These are phyloP conservation scores for Sphaerobolus stellatus DNA, from an alignment of 1,284 basidiomycete genomes.

Conservation along the genomic window DNA sequence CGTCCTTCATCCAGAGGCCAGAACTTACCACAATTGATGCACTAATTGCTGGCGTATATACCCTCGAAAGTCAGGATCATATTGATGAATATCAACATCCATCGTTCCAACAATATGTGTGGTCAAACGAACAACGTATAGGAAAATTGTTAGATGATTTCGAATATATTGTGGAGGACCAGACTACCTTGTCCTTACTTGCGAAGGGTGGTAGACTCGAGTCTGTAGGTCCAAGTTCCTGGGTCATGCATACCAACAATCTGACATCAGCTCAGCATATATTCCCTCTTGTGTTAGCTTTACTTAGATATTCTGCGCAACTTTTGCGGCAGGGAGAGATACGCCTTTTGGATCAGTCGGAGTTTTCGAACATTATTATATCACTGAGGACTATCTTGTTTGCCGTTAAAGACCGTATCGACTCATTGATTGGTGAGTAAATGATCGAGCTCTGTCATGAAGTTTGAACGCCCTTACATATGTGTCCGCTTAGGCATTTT, in stretches of 20 bases:
- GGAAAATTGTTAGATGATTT: conserved; percentile 31
- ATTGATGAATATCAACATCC: neutral
- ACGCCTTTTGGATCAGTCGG: conserved; percentile 22
- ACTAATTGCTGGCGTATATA: neutral
- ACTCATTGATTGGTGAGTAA: neutral
- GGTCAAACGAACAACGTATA: conserved; percentile 32
- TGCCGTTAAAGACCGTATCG: neutral
- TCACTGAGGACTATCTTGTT: neutral
- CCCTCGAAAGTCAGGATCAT: neutral
- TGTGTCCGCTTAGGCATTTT: neutral
- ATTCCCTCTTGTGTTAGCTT: conserved; percentile 38
- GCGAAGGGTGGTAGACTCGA: conserved; percentile 41
- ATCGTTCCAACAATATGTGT: conserved; percentile 30
- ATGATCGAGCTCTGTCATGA: no score
- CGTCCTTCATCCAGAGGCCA: no score
- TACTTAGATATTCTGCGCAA: conserved; percentile 38
- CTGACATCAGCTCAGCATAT: conserved; percentile 33
- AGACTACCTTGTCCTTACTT: conserved; percentile 36
- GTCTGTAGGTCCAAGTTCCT: conserved; percentile 27
- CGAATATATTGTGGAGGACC: conserved; percentile 35
- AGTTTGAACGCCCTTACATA: no score
- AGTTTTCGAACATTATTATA: conserved; percentile 21
- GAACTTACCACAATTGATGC: neutral
- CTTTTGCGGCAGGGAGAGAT: conserved; percentile 35
- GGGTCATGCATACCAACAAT: neutral